Evolutionary conservation across 1,284 basidiomycete species (phyloP), one percentile per base, ranked within the genome.

Genomic region (Takashimella tepidaria): DNA sequence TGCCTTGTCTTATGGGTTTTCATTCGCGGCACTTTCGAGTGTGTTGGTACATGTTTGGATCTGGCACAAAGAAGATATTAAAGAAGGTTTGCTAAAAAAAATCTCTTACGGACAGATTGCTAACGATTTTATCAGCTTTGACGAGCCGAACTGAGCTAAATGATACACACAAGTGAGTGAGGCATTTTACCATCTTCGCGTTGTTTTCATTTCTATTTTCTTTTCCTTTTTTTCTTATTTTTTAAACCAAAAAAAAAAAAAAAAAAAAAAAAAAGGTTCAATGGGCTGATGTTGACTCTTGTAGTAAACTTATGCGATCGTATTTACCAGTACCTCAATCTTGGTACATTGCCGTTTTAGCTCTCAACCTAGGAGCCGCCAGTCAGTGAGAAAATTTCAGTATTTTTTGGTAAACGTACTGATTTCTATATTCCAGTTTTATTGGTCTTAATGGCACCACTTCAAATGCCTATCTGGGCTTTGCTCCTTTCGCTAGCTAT

Each of bases 401-500:
- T 27, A 37, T 24, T 19, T 45, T 11, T 5, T 37, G 21, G 46
- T 56, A 41, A 57, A 24, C 21, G 22, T 46, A n/a, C 23, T 41
- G n/a, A 48, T n/a, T 5, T n/a, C n/a, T n/a, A n/a, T n/a, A 53
- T 55, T 1, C 47, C 69, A 62, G 68, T 77, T 16, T 42, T 79
- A 21, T 68, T 80, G 40, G 77, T 80, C 13, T 67, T 71, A 50
- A 75, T 74, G 0, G 74, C 76, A 10, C 77, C 78, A 3, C 64
- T 80, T 13, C 79, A 80, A 59, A 74, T 77, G 57, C 78, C 78
- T 0, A 67, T 77, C 6, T 80, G 79, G 79, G 77, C 75, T 1
- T 57, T 80, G 31, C 50, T 78, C 5, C 55, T 80, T 10, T 74
- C 79, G 0, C 73, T 80, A 6, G 63, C 66, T 0, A 77, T 80